These are phyloP conservation scores for Wallacemonas collosoma DNA, from an alignment of 208 protist species.

Conservation along the genomic window DNA sequence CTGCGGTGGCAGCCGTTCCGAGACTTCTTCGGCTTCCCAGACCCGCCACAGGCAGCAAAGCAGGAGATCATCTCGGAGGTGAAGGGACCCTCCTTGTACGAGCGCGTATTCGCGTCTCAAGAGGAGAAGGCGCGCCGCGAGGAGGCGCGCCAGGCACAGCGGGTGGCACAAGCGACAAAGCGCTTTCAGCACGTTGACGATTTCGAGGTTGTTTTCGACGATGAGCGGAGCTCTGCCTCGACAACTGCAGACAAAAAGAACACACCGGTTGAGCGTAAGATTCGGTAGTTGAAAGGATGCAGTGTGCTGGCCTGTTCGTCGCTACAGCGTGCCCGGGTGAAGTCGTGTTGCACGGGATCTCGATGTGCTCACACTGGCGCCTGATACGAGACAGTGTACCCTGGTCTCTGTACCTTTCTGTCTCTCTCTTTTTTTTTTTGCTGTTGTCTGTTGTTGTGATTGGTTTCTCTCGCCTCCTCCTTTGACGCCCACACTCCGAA, in stretches of 20 bases:
- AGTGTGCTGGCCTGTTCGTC: too few species aligned
- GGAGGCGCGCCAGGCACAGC: slow-evolving; percentile 42
- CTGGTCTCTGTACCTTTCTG: too few species aligned
- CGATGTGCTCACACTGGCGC: too few species aligned
- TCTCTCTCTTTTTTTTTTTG: too few species aligned
- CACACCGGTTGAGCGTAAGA: background rate
- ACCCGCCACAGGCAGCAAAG: slow-evolving; percentile 76
- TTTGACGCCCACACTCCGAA: too few species aligned
- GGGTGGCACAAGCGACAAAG: slow-evolving; percentile 36
- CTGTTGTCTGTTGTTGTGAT: too few species aligned
- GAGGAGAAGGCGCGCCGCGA: slow-evolving; percentile 58
- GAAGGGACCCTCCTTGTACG: slow-evolving; percentile 68
- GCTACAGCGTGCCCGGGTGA: too few species aligned
- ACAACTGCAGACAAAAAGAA: too few species aligned
- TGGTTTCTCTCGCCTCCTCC: too few species aligned
- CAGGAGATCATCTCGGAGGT: slow-evolving; percentile 63
- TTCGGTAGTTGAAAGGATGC: background rate
- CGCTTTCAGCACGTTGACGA: slow-evolving; percentile 74
- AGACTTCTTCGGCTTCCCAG: slow-evolving; percentile 80
- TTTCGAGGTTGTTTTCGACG: slow-evolving; percentile 77
- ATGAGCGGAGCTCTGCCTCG: slow-evolving; percentile 16
- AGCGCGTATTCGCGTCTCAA: slow-evolving; percentile 68
- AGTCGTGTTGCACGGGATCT: too few species aligned
- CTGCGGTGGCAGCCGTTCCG: slow-evolving; percentile 88
- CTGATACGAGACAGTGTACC: too few species aligned